Conservation (phyloP, 495 filamentous ascomycete species). For the Cladorrhinum samala region DNA sequence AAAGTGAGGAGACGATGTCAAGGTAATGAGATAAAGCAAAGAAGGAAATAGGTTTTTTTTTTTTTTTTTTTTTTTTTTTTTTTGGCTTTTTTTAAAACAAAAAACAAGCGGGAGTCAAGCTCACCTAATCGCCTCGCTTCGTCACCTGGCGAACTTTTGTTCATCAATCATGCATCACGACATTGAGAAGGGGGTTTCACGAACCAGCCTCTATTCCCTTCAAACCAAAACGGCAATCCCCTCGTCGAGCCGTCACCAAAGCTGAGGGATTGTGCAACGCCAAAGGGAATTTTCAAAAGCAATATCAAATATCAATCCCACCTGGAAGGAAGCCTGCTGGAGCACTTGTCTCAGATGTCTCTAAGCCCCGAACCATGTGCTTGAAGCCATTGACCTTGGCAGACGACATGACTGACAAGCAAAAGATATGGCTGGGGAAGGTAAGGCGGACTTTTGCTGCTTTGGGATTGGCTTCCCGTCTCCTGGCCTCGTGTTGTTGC, state of each 20-base stretch:
- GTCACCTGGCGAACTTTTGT: too few relatives aligned
- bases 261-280: background rate
- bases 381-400: background rate
- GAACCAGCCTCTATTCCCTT: too few relatives aligned
- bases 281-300: background rate
- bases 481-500: too few relatives aligned
- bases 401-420: background rate
- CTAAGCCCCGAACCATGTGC: background rate
- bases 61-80: background rate
- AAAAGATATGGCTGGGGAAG: background rate
- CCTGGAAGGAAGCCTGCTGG: background rate
- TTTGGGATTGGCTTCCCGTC: background rate
- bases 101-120: too few relatives aligned
- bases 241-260: background rate
- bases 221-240: background rate
- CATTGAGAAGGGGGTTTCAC: too few relatives aligned
- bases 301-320: background rate
- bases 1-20: too few relatives aligned
- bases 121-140: too few relatives aligned
- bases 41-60: background rate
- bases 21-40: background rate
- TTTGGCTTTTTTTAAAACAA: background rate
- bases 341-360: slow-evolving; percentile 3
- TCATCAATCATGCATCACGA: too few relatives aligned
- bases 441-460: slow-evolving; percentile 1